Evolutionary conservation across 2,329 filamentous ascomycete species (phyloP), one percentile per base, ranked within the genome.

Genomic region (Cercospora sojina): DNA sequence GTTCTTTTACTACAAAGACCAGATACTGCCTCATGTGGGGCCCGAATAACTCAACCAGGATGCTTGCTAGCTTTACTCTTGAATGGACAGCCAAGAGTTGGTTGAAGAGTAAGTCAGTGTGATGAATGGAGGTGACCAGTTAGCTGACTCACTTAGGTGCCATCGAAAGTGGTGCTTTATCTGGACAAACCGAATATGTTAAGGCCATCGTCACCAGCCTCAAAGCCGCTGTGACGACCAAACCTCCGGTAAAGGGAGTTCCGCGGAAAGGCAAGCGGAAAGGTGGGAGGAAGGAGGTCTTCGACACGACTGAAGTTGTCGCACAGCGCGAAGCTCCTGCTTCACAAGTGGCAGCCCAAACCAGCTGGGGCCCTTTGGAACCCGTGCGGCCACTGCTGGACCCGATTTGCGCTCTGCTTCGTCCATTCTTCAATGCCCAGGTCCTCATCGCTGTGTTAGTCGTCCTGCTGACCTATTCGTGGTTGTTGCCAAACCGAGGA

Each of bases 41-140:
- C 3, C 88, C 95, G 59, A 90, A 89, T 69, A 97, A 97, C 74
- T 83, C 88, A 43, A 99, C 96, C 1, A 87, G 93, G 29, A 81
- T 99, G 31, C 88, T 95, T 68, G 90, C 94, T 81, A 97, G 90
- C 71, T 97, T 92, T 77, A 90, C 88, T 2, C 91, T 97, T 51
- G 96, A 99, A 76, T 99, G 96, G 96, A 90, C 90, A 3, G 93
- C 93, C 73, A 99, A 98, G 84, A 97, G 93, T 82, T 99, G 95
- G 95, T 82, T 99, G 55, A 97, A 95, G 82, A 92, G 93, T 96
- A 83, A 77, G 83, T 64, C 18, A 53, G 27, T 57, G 3, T 31
- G 25, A 35, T 5, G 59, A 20, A 27, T 12, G 4, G 20, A 10
- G n/a, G 18, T 18, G 51, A 32, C n/a, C 23, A 16, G 43, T 16